Base-by-base conservation (phyloP, 805 yeast genomes). In the Lipomyces yamadae region DNA sequence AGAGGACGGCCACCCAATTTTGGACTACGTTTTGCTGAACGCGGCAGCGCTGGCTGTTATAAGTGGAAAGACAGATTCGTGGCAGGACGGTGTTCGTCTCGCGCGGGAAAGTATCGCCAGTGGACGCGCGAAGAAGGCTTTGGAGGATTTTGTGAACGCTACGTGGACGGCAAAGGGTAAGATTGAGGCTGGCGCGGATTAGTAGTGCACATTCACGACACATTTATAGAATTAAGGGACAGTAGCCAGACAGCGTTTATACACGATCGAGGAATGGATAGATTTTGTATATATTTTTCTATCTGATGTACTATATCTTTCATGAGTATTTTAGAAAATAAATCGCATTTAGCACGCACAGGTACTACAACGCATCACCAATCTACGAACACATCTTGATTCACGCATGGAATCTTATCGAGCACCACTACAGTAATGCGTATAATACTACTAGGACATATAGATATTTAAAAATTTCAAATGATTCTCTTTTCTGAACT, bases 11-110 rank as follows among this genome's bases (percentile, higher is more conserved):
- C 74, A 81, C 61, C 91, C 98, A 2, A 78, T 93, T 15, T 86
- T 88, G 61, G 97, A 95, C 78, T 95, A 93, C 78, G 95, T 95
- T n/a, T 77, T 94, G 65, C 78, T 95, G 83, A 95, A 95, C 77
- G 83, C 96, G 29, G 93, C 93, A 2, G 97, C 97, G 0, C 80
- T 95, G 65, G 93, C 94, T 0, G 91, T 89, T 37, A 86, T 92
- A 32, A 83, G 89, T 11, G 97, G 96, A 1, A 75, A 81, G 6
- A 87, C 92, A 2, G 76, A 76, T 32, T 37, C 67, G 34, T 95
- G 96, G 95, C 84, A 81, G 65, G 83, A 86, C 7, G 99, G 98
- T 35, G 94, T 91, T 3, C 80, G 78, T 62, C 74, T 86, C 30
- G 98, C 98, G 0, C 84, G 86, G 70, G 78, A 83, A 45, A 83